Conservation (phyloP, 768 basidiomycete genomes). For the Rhodotorula babjevae region DNA sequence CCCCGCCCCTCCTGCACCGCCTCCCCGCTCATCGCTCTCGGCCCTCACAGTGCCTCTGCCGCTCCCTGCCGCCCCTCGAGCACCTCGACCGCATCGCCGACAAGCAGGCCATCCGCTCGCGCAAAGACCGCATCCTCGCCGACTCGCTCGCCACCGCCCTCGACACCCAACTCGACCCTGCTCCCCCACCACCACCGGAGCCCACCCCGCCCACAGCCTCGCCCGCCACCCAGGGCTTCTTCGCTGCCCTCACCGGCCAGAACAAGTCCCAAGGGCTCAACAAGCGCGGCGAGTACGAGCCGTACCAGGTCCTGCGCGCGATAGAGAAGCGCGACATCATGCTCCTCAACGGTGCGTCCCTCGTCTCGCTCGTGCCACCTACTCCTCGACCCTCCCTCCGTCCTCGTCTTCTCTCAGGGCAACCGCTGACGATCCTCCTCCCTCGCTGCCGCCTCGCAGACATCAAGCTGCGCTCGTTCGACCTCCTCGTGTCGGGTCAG, state of each 20-base stretch:
- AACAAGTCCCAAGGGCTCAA: not conserved
- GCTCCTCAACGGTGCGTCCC: constrained; percentile 57
- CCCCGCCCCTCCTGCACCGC: not conserved
- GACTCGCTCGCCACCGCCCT: not conserved
- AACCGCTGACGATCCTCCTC: too few relatives aligned
- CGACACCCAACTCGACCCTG: not conserved
- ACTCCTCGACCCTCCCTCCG: too few relatives aligned
- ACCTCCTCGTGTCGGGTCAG: constrained; percentile 63
- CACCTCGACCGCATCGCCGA: not conserved
- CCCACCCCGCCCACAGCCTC: not conserved
- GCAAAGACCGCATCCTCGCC: not conserved
- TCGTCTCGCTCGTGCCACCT: too few relatives aligned
- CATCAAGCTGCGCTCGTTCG: constrained; percentile 43
- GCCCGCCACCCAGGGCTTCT: not conserved
- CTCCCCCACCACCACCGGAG: not conserved
- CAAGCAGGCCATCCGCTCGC: accelerated
- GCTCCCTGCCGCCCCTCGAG: not conserved
- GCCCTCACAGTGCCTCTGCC: not conserved
- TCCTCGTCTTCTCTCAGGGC: too few relatives aligned
- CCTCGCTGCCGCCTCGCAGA: constrained; percentile 37
- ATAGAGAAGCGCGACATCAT: constrained; percentile 77
- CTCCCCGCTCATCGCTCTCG: not conserved
- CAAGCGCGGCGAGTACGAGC: constrained; percentile 48
- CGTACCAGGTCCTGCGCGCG: constrained; percentile 71
- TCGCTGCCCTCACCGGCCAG: not conserved